These are phyloP conservation scores for Hermanozyma aechmeae DNA, from an alignment of 805 yeast genomes.

Conservation along the genomic window DNA sequence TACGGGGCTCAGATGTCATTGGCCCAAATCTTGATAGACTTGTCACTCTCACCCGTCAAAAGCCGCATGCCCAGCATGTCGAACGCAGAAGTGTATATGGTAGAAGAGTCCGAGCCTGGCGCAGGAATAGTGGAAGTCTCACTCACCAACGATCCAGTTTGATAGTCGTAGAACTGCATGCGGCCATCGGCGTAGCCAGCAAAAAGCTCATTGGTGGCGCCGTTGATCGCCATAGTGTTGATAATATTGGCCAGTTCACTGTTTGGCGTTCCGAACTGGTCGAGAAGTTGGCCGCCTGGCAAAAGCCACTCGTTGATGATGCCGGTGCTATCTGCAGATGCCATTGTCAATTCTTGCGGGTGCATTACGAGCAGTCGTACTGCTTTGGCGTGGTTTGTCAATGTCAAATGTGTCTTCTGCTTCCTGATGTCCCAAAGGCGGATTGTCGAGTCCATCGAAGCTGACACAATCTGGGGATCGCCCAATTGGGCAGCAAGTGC, in stretches of 20 bases:
- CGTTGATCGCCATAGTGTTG: slow-evolving; percentile 60
- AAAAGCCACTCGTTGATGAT: slow-evolving; percentile 69
- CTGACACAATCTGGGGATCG: slow-evolving; percentile 80
- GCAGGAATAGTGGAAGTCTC: slow-evolving; percentile 40
- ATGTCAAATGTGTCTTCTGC: slow-evolving; percentile 57
- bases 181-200: slow-evolving; percentile 82
- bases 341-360: slow-evolving; percentile 63
- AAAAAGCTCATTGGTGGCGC: slow-evolving; percentile 52
- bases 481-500: slow-evolving; percentile 56
- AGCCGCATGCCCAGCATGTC: slow-evolving; percentile 75
- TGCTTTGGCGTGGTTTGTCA: slow-evolving; percentile 81
- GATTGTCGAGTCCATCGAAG: slow-evolving; percentile 79
- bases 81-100: slow-evolving; percentile 63
- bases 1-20: slow-evolving; percentile 26
- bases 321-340: slow-evolving; percentile 74
- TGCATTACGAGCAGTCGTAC: slow-evolving; percentile 66
- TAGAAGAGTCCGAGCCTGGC: slow-evolving; percentile 65
- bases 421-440: slow-evolving; percentile 86
- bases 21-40: slow-evolving; percentile 70
- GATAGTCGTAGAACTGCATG: slow-evolving; percentile 72
- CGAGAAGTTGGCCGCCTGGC: slow-evolving; percentile 62
- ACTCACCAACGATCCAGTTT: slow-evolving; percentile 57
- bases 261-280: slow-evolving; percentile 41
- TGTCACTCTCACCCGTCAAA: slow-evolving; percentile 86
- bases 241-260: slow-evolving; percentile 42